These are phyloP conservation scores for Aspergillus ibericus DNA, from an alignment of 2,329 filamentous ascomycete species.

Conservation along the genomic window DNA sequence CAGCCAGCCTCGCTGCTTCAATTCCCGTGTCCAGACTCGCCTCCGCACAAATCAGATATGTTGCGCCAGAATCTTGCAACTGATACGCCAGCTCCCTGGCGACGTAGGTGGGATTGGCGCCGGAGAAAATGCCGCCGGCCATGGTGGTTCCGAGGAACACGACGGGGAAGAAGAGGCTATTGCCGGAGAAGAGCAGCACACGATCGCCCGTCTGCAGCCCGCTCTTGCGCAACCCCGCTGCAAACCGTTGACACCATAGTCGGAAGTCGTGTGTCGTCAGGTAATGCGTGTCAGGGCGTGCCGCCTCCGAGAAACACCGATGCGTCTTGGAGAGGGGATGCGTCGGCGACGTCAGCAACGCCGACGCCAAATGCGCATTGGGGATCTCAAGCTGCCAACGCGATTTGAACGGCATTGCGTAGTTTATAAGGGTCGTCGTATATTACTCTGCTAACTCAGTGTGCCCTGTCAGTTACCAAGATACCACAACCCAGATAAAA, in stretches of 20 bases:
- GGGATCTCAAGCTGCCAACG: slow-evolving; percentile 51
- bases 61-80: slow-evolving; percentile 68
- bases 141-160: slow-evolving; percentile 72
- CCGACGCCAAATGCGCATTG: slow-evolving; percentile 39
- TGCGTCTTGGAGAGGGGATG: slow-evolving; percentile 47
- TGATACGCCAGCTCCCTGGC: slow-evolving; percentile 73
- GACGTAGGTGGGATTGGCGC: slow-evolving; percentile 70
- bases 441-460: too few species aligned
- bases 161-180: slow-evolving; percentile 70
- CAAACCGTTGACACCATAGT: slow-evolving; percentile 70
- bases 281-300: slow-evolving; percentile 65
- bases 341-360: slow-evolving; percentile 53
- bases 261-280: slow-evolving; percentile 66
- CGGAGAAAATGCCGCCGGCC: slow-evolving; percentile 76
- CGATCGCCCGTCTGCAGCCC: slow-evolving; percentile 69
- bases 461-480: too few species aligned
- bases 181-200: slow-evolving; percentile 71
- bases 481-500: too few species aligned
- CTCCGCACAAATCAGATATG: slow-evolving; percentile 62
- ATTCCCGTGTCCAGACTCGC: slow-evolving; percentile 62
- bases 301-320: slow-evolving; percentile 61
- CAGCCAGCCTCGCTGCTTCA: slow-evolving; percentile 62
- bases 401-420: slow-evolving; percentile 55
- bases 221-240: slow-evolving; percentile 63
- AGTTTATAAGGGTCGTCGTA: too few species aligned